Conservation (phyloP, 202 grass and related monocot species). For the Digitaria exilis region DNA sequence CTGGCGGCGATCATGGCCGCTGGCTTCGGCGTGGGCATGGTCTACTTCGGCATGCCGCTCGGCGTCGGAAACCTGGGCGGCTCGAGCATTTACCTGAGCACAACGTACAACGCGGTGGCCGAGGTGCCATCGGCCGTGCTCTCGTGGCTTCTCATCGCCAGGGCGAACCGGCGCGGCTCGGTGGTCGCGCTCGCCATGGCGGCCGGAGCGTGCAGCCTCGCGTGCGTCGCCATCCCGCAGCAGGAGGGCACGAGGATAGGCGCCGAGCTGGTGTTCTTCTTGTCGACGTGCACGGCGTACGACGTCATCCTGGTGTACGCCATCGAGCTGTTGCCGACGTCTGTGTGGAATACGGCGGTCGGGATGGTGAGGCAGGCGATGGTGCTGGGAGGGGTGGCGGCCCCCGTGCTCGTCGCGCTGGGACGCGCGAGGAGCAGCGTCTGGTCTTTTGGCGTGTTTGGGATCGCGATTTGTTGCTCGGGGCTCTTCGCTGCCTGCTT, state of each 20-base stretch:
- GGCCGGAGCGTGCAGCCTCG: conserved; percentile 54
- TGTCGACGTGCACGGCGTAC: conserved; percentile 66
- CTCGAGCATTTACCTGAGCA: conserved; percentile 64
- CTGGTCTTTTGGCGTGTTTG: conserved; percentile 71
- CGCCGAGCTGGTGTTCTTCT: conserved; percentile 69
- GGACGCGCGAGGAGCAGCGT: conserved; percentile 54
- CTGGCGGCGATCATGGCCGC: conserved; percentile 59
- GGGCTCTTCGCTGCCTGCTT: conserved; percentile 57
- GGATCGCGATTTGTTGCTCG: conserved; percentile 51
- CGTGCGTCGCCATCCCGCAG: conserved; percentile 42
- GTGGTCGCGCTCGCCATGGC: conserved; percentile 34
- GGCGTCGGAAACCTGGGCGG: conserved; percentile 71
- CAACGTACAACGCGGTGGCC: conserved; percentile 65
- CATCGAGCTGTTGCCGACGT: conserved; percentile 87
- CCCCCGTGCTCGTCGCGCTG: conserved; percentile 62
- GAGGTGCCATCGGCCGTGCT: conserved; percentile 62
- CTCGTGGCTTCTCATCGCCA: conserved; percentile 53
- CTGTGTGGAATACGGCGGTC: conserved; percentile 68
- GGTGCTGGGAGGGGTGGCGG: conserved; percentile 66
- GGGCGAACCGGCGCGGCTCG: conserved; percentile 44
- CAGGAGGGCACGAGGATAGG: conserved; percentile 50
- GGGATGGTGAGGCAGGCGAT: conserved; percentile 66
- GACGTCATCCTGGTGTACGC: conserved; percentile 60
- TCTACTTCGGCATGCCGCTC: conserved; percentile 86
- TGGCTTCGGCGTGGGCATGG: conserved; percentile 66